Base-by-base conservation (phyloP, 2,329 filamentous ascomycete species). In the Phaeosphaeriaceae sp. region DNA sequence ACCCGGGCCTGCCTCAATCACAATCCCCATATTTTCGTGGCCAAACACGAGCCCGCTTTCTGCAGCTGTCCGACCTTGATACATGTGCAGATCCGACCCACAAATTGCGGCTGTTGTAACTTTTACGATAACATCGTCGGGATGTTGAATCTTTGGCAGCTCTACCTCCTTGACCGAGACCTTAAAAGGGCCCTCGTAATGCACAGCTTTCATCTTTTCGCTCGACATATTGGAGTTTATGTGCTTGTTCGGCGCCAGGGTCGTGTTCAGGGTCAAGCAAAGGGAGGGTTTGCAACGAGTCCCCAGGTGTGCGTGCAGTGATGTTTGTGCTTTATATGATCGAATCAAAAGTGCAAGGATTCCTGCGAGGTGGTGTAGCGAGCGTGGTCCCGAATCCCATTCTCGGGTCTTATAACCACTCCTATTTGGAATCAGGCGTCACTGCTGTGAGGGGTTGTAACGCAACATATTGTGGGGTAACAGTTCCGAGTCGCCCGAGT, bases 51-150 rank as follows among this genome's bases (percentile, higher is more conserved):
- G 78, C 2, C 85, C 85, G 1, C 79, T 70, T 61, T 87, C 76
- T 3, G 85, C 85, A 5, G 84, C 83, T 0, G 84, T 87, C 43
- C 85, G 73, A 1, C 85, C 85, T 67, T 87, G 83, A 50, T 88
- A 88, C 83, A 86, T 85, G 66, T 84, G 70, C 50, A 76, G 58
- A 50, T 75, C 67, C 4, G 79, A 82, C 9, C 82, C 81, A 60
- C 81, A 83, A 39, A 84, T 83, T 3, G 80, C 81, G 42, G 83
- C 81, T 6, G 84, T 88, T 1, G 85, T 87, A 29, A 87, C 82
- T 61, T 85, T 87, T 67, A 87, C 81, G 50, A 87, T 83, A 28
- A 80, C 78, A 73, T 87, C 84, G 70, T 87, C 83, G 2, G 84
- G 83, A 69, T 87, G 84, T 63, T 86, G 74, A 17, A 88, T 75